phyloP scores from a whole-genome alignment of 768 basidiomycete species.

The Tubosaeta sp. region DNA sequence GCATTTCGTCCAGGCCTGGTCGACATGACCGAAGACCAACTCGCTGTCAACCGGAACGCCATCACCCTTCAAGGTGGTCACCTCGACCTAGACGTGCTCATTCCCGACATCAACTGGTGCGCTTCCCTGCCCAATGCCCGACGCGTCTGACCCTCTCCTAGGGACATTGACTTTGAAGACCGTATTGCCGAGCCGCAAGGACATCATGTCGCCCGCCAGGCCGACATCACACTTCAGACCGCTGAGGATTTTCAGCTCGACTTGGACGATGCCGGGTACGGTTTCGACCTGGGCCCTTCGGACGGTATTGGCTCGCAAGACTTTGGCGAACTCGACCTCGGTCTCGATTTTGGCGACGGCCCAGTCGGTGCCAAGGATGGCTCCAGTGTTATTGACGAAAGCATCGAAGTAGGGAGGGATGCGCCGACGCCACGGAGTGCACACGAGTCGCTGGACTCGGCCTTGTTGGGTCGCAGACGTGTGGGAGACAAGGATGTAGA shows the following conservation, averaged over 20 bases:
- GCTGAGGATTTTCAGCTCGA: constrained; percentile 71
- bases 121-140: constrained; percentile 10
- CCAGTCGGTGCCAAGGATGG: constrained; percentile 34
- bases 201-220: constrained; percentile 77
- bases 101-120: constrained; percentile 80
- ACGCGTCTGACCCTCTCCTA: constrained; percentile 28
- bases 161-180: constrained; percentile 79
- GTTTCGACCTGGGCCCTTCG: constrained; percentile 74
- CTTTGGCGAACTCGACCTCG: constrained; percentile 67
- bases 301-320: constrained; percentile 88
- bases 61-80: constrained; percentile 81
- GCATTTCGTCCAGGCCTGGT: constrained; percentile 94
- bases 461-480: constrained; percentile 46
- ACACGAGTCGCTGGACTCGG: constrained; percentile 60
- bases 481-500: constrained; percentile 55
- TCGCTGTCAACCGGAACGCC: constrained; percentile 79
- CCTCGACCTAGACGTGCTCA: constrained; percentile 73
- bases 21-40: constrained; percentile 93
- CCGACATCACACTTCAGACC: constrained; percentile 84
- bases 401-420: constrained; percentile 76
- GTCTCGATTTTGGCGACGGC: constrained; percentile 71
- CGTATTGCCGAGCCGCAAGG: constrained; percentile 58
- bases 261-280: constrained; percentile 51
- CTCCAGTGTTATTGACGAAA: constrained; percentile 50
- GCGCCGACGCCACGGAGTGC: constrained; percentile 43